These are phyloP conservation scores for Raffaelea arxii DNA, from an alignment of 2,329 filamentous ascomycete species.

Conservation along the genomic window DNA sequence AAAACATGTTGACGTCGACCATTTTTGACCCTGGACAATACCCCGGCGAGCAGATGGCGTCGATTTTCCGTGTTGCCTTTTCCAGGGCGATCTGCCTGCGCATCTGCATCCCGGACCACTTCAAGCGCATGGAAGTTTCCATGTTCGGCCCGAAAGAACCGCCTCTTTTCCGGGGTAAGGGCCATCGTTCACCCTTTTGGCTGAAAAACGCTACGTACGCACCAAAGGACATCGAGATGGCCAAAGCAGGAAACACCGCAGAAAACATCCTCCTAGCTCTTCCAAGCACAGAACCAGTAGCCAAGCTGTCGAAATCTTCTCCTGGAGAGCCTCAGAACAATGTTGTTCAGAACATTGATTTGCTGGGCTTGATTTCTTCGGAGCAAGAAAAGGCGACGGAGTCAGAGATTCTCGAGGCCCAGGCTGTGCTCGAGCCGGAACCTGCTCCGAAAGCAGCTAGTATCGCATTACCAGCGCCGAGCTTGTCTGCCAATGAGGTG, in stretches of 20 bases:
- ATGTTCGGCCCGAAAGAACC: slow-evolving; percentile 14
- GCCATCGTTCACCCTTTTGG: slow-evolving; percentile 7
- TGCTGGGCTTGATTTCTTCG: too few relatives aligned
- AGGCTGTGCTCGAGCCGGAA: neutral
- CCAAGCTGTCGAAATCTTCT: too few relatives aligned
- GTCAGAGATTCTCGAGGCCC: too few relatives aligned
- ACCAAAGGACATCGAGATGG: slow-evolving; percentile 3
- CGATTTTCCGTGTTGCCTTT: slow-evolving; percentile 13
- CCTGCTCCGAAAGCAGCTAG: neutral
- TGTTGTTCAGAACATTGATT: too few relatives aligned
- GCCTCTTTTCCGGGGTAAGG: slow-evolving; percentile 11
- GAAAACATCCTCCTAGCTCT: too few relatives aligned
- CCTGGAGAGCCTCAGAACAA: too few relatives aligned
- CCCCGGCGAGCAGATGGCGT: neutral
- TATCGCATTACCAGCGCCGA: too few relatives aligned
- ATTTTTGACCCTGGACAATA: slow-evolving; percentile 17
- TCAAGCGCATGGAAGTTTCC: slow-evolving; percentile 8
- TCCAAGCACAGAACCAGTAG: too few relatives aligned
- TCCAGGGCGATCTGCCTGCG: slow-evolving; percentile 16
- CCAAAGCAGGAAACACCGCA: too few relatives aligned
- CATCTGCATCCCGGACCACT: slow-evolving; percentile 14
- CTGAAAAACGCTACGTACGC: slow-evolving; percentile 9
- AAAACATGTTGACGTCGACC: slow-evolving; percentile 16
- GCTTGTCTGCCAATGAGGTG: too few relatives aligned
- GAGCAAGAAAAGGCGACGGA: too few relatives aligned